phyloP scores from a whole-genome alignment of 768 basidiomycete species.

The Dioszegia crocea region DNA sequence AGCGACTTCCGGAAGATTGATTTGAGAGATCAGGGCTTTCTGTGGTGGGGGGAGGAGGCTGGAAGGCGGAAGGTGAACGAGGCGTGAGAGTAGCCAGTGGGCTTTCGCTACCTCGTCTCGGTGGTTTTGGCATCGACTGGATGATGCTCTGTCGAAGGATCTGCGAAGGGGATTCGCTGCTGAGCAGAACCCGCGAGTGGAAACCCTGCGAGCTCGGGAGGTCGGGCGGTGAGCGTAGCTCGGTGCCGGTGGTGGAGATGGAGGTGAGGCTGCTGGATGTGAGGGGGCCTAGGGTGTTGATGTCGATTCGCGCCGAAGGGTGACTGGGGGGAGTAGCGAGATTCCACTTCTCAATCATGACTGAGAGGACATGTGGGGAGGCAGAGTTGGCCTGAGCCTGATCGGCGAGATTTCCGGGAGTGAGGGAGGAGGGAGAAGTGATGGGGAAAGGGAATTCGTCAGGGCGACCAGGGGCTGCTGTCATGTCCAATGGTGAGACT shows the following conservation, averaged over 20 bases:
- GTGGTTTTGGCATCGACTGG: neutral
- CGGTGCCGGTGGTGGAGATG: neutral
- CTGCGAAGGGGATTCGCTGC: neutral
- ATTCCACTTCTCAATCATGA: slow-evolving; percentile 10
- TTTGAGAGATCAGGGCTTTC: neutral
- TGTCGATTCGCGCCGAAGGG: neutral
- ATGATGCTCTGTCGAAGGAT: neutral
- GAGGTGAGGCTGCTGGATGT: neutral
- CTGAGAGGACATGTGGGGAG: neutral
- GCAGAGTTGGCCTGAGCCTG: neutral
- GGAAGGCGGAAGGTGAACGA: neutral
- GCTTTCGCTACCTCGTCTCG: neutral
- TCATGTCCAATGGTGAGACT: neutral
- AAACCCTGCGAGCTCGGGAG: slow-evolving; percentile 3
- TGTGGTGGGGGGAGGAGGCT: neutral
- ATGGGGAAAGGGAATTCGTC: slow-evolving; percentile 1
- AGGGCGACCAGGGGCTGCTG: neutral
- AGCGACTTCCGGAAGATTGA: neutral
- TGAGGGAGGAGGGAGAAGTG: neutral
- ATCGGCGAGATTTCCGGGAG: neutral
- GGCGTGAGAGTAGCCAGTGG: neutral
- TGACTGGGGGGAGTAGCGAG: slow-evolving; percentile 4
- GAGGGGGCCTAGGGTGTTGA: slow-evolving; percentile 9
- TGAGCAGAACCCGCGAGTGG: neutral
- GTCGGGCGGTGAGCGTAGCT: slow-evolving; percentile 5